Evolutionary conservation across 225 moss, liverwort and hornwort species (phyloP).

Genomic region (Physcomitrellopsis africana): DNA sequence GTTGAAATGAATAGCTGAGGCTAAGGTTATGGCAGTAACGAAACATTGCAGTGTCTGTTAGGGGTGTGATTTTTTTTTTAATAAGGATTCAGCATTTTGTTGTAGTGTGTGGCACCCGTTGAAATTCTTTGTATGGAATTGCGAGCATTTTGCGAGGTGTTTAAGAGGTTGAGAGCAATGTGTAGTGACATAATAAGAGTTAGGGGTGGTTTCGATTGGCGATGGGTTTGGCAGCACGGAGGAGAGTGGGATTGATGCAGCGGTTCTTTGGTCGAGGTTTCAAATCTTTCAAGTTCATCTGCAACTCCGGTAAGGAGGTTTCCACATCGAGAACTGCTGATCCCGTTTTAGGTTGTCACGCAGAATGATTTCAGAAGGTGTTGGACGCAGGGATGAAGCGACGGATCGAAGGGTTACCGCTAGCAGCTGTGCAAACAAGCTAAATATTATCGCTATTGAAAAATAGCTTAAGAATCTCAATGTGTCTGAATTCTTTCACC

Average conservation of each 20-base stretch:
- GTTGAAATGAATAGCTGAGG: no score
- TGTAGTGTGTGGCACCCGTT: not conserved
- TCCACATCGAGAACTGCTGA: conserved; percentile 34
- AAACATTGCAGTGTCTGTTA: no score
- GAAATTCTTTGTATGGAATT: not conserved
- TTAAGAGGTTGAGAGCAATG: not conserved
- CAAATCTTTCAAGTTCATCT: conserved; percentile 10
- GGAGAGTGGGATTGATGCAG: conserved; percentile 13
- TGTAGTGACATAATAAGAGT: not conserved
- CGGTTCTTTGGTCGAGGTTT: conserved; percentile 35
- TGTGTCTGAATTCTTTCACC: conserved; percentile 33
- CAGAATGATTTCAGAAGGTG: no score
- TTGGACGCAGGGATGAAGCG: no score
- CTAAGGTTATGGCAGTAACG: no score
- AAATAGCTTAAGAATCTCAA: conserved; percentile 50
- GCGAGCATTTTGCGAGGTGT: not conserved
- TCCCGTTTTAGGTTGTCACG: no score
- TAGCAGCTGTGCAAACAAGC: conserved; percentile 36
- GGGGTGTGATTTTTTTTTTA: no score
- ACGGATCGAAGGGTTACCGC: no score
- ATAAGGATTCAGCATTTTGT: not conserved
- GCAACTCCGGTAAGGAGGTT: conserved; percentile 39
- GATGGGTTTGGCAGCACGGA: conserved; percentile 11
- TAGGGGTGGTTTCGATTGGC: not conserved
- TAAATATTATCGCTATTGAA: conserved; percentile 54